A percentile compares a stretch with the other conserved stretches of the same genome.
These are phyloP conservation scores for Camellia japonica DNA, from an alignment of 148 eudicot species.

Conservation along the genomic window DNA sequence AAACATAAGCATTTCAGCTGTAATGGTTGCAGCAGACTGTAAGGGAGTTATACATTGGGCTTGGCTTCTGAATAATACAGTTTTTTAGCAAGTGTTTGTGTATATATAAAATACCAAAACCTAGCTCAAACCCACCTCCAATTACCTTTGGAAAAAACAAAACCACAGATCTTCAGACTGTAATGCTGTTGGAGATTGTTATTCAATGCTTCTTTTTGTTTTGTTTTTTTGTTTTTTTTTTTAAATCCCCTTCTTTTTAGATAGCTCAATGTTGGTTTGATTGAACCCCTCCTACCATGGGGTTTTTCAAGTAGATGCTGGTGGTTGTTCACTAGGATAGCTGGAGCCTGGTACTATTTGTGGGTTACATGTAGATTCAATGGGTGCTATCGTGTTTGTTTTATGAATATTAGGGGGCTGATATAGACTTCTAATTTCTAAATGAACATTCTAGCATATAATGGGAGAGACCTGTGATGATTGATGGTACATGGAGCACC, in stretches of 20 bases:
- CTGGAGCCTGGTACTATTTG: background rate
- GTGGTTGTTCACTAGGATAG: background rate
- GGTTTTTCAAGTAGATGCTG: background rate
- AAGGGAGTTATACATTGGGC: too few species aligned
- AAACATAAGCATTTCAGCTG: too few species aligned
- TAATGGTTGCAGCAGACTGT: too few species aligned
- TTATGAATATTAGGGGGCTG: background rate
- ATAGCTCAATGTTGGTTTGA: background rate
- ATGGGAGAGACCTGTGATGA: background rate
- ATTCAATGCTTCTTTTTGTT: too few species aligned
- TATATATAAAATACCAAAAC: too few species aligned
- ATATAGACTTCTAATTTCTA: background rate
- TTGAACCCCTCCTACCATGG: background rate
- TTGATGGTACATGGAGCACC: background rate
- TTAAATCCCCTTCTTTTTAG: background rate
- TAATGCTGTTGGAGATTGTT: slow-evolving; percentile 2
- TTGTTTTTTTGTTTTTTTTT: background rate
- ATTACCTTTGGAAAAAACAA: too few species aligned
- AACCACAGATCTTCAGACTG: too few species aligned
- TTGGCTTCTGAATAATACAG: too few species aligned
- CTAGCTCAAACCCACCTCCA: too few species aligned
- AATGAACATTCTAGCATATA: background rate
- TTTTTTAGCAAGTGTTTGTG: too few species aligned
- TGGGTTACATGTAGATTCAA: background rate
- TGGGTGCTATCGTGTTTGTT: background rate